Conservation (phyloP, 208 protist genomes). For the Crithidia bombi region DNA sequence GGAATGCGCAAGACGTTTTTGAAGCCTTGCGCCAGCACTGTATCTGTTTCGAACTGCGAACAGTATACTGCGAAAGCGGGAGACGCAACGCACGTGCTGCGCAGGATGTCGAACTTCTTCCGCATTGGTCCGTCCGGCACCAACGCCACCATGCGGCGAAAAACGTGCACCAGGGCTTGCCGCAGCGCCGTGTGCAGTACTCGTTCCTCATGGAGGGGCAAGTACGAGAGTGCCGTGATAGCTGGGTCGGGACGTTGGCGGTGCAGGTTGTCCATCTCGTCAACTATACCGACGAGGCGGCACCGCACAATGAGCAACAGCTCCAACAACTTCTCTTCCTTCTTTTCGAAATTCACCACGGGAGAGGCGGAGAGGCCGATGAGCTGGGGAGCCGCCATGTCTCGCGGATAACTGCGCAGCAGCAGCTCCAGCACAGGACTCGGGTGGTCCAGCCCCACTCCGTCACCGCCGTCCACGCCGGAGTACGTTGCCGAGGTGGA, state of each 20-base stretch:
- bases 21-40: neutral
- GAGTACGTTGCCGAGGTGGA: neutral
- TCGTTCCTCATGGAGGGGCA: conserved; percentile 15
- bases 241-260: conserved; percentile 2
- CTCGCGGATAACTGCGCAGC: neutral
- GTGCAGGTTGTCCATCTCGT: conserved; percentile 4
- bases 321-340: conserved; percentile 21
- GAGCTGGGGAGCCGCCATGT: conserved; percentile 37
- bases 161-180: neutral
- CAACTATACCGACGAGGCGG: conserved; percentile 16
- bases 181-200: conserved; percentile 15
- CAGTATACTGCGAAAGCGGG: neutral
- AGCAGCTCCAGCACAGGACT: conserved; percentile 27
- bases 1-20: neutral
- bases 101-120: neutral
- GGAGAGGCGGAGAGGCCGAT: conserved; percentile 65
- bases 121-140: neutral
- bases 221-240: conserved; percentile 17
- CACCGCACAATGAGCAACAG: conserved; percentile 11
- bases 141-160: conserved; percentile 13
- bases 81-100: neutral
- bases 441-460: neutral
- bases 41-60: neutral
- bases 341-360: conserved; percentile 17
- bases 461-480: neutral